Percentiles rank a stretch among this genome's conserved stretches.
Evolutionary conservation across 2,329 filamentous ascomycete species (phyloP).

Genomic region (Curvularia spicifera): DNA sequence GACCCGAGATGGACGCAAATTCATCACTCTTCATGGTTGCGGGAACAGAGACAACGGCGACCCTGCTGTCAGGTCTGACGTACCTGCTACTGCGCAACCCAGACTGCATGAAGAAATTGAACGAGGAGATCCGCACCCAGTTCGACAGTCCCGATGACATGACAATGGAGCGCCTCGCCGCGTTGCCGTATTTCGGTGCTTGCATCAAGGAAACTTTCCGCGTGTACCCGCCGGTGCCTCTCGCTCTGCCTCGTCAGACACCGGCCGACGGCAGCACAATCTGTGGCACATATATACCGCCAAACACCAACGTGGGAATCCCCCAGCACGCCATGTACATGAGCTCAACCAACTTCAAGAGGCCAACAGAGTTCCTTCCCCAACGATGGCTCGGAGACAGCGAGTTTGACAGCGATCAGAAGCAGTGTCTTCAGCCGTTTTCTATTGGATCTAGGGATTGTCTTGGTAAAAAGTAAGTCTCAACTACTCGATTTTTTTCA

Average conservation of each 20-base stretch:
- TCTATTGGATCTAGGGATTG: constrained; percentile 52
- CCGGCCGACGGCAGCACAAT: constrained; percentile 48
- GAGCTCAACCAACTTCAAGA: constrained; percentile 41
- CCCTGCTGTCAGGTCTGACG: constrained; percentile 48
- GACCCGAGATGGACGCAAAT: constrained; percentile 51
- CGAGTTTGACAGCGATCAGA: constrained; percentile 37
- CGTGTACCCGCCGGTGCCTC: constrained; percentile 52
- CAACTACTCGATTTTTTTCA: too few species aligned
- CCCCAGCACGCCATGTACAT: constrained; percentile 31
- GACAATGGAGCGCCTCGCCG: constrained; percentile 36
- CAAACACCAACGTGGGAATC: constrained; percentile 22
- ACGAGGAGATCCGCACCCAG: constrained; percentile 37
- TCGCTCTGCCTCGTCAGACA: constrained; percentile 43
- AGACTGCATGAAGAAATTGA: constrained; percentile 32
- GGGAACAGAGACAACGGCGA: constrained; percentile 56
- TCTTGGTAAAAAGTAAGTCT: constrained; percentile 47
- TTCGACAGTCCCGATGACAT: constrained; percentile 44
- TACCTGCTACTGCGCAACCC: constrained; percentile 46
- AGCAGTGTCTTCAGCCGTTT: constrained; percentile 53
- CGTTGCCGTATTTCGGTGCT: constrained; percentile 48
- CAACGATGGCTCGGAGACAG: constrained; percentile 50
- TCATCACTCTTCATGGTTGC: constrained; percentile 50
- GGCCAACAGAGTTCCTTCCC: constrained; percentile 48
- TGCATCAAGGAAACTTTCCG: constrained; percentile 53
- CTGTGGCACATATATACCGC: constrained; percentile 47